Conservation (phyloP, 768 basidiomycete species). For the Zangia roseola region DNA sequence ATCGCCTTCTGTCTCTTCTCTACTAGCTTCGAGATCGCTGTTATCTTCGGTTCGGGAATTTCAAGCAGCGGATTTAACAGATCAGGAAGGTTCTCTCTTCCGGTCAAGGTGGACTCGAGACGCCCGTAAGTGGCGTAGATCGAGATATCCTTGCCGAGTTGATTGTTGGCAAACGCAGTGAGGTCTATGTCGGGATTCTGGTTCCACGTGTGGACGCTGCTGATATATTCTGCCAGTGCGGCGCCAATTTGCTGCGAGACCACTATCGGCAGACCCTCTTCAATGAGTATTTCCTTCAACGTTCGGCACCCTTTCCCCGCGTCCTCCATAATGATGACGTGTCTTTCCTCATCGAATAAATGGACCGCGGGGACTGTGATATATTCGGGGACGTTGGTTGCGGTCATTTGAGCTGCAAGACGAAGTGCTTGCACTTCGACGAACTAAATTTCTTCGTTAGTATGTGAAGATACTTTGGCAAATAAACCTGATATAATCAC, state of each 20-base stretch:
- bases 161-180: conserved; percentile 40
- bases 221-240: conserved; percentile 56
- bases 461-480: background rate
- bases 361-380: conserved; percentile 51
- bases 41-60: conserved; percentile 37
- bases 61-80: conserved; percentile 43
- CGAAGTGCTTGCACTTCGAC: conserved; percentile 50
- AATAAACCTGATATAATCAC: conserved; percentile 35
- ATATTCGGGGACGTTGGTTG: conserved; percentile 30
- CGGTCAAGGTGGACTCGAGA: conserved; percentile 39
- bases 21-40: conserved; percentile 33
- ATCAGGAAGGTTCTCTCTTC: conserved; percentile 30
- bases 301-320: conserved; percentile 39
- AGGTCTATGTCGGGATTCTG: conserved; percentile 28
- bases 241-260: conserved; percentile 46
- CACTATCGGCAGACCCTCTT: conserved; percentile 29
- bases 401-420: conserved; percentile 38
- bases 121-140: conserved; percentile 44
- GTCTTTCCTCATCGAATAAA: conserved; percentile 46
- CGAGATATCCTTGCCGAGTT: conserved; percentile 40
- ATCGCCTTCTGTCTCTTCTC: conserved; percentile 33
- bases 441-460: conserved; percentile 36
- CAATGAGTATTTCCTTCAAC: conserved; percentile 42
- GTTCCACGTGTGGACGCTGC: conserved; percentile 49
- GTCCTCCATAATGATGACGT: conserved; percentile 65